These are phyloP conservation scores for Hypoxylon sp. DNA, from an alignment of 2,329 filamentous ascomycete species.

Conservation along the genomic window DNA sequence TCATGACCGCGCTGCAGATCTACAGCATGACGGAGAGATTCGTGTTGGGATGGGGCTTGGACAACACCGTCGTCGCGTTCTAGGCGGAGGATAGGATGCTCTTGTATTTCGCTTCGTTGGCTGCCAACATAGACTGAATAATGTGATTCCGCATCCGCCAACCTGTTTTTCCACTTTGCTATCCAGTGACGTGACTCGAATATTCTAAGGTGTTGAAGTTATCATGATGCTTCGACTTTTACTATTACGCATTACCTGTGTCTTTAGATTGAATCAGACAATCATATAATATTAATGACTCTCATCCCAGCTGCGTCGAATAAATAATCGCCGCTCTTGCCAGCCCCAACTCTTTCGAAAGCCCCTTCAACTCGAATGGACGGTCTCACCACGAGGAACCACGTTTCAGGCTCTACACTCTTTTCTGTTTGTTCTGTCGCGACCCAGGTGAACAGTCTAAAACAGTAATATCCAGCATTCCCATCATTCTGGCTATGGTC, in stretches of 20 bases:
- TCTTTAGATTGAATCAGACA: too few species aligned
- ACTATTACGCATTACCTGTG: too few species aligned
- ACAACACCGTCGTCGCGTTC: not conserved
- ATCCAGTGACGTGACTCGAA: not conserved
- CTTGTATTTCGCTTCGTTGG: too few species aligned
- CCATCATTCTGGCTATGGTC: too few species aligned
- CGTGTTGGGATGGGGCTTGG: too few species aligned
- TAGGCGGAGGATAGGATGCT: not conserved
- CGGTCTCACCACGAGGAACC: not conserved
- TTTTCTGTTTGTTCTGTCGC: too few species aligned
- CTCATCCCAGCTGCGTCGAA: not conserved
- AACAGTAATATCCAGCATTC: too few species aligned
- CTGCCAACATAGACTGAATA: not conserved
- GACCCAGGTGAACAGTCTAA: too few species aligned
- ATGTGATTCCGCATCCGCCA: not conserved
- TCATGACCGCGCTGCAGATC: slow-evolving; percentile 45
- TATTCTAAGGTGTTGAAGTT: too few species aligned
- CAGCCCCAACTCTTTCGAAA: not conserved
- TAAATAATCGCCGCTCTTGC: not conserved
- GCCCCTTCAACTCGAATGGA: not conserved
- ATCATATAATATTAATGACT: not conserved
- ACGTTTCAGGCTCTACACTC: not conserved
- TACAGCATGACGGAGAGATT: slow-evolving; percentile 19
- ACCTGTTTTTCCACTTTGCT: not conserved
- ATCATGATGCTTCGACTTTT: too few species aligned